Evolutionary conservation across 305 asterid genomes (phyloP).

Genomic region (Fraxinus greggii): DNA sequence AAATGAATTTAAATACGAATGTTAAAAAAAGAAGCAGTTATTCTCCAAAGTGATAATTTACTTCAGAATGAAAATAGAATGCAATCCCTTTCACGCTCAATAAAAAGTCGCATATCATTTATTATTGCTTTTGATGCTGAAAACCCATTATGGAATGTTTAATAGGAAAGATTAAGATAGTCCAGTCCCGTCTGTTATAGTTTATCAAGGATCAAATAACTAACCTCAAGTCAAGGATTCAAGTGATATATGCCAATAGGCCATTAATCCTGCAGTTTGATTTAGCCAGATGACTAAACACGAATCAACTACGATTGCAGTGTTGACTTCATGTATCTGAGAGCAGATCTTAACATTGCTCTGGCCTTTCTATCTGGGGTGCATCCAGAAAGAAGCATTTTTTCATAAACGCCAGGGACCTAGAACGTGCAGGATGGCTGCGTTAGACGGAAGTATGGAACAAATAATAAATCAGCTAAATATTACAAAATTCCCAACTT

Average conservation of each 20-base stretch:
- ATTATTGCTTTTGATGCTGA: background rate
- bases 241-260: background rate
- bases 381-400: constrained; percentile 86
- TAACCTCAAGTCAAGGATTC: background rate
- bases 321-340: constrained; percentile 72
- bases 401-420: constrained; percentile 97
- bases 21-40: background rate
- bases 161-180: background rate
- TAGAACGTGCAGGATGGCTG: constrained; percentile 7
- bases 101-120: background rate
- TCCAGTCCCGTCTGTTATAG: background rate
- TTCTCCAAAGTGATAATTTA: background rate
- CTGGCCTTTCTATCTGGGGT: constrained; percentile 88
- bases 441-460: background rate
- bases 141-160: background rate
- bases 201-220: background rate
- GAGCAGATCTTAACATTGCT: constrained; percentile 91
- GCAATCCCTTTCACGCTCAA: background rate
- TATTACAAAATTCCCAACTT: background rate
- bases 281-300: constrained; percentile 11
- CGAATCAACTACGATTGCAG: constrained; percentile 40
- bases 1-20: background rate
- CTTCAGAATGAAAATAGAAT: background rate
- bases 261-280: constrained; percentile 1
- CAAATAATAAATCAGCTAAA: background rate